phyloP scores from a whole-genome alignment of 192 early-diverging fungal genomes.

The Mortierella claussenii region DNA sequence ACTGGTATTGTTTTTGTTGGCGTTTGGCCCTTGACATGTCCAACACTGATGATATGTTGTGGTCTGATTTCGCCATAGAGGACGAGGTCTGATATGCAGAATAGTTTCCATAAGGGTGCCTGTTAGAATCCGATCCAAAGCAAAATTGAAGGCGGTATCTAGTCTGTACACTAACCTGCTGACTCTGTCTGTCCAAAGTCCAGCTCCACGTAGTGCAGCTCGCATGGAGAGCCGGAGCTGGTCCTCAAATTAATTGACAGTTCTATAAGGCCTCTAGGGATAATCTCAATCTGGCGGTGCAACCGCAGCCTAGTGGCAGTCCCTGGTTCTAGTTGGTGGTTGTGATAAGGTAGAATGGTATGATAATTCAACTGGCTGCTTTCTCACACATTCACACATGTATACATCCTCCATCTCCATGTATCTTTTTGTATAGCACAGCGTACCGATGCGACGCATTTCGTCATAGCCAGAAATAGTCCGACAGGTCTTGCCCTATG shows the following conservation, averaged over 20 bases:
- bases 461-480: background rate
- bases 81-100: background rate
- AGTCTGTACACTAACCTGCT: background rate
- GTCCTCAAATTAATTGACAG: background rate
- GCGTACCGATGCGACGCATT: background rate
- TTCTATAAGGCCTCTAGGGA: background rate
- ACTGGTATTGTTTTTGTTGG: background rate
- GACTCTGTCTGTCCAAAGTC: background rate
- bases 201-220: background rate
- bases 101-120: background rate
- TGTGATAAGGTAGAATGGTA: too few relatives aligned
- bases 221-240: background rate
- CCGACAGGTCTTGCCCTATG: background rate
- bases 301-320: background rate
- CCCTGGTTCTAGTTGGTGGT: background rate
- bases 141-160: background rate
- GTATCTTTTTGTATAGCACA: background rate
- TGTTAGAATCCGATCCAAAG: background rate
- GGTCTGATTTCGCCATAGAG: slow-evolving; percentile 1
- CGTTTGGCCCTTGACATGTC: background rate
- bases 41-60: background rate
- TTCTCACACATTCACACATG: background rate
- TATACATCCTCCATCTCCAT: too few relatives aligned
- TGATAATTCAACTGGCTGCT: background rate
- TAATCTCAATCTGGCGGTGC: background rate